Evolutionary conservation across 73 alveolate genomes (phyloP), one percentile per base, ranked within the genome.

Genomic region (Symbiodinium pilosum): DNA sequence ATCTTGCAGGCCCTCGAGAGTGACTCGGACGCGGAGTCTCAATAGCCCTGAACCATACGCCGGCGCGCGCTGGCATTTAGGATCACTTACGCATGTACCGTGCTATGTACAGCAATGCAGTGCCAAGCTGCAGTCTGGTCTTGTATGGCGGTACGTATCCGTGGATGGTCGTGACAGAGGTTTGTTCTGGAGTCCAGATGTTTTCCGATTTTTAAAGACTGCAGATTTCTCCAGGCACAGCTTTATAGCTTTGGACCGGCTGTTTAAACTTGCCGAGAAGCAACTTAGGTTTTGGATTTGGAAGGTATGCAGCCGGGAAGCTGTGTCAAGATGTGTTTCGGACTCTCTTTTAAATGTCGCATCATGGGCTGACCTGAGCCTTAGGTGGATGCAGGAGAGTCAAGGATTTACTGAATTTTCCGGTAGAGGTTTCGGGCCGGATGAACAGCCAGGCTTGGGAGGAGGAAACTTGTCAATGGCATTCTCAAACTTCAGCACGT

Each of bases 171-270:
- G n/a, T n/a, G n/a, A n/a, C n/a, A n/a, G n/a, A n/a, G n/a, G n/a
- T n/a, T n/a, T n/a, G n/a, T n/a, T n/a, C n/a, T n/a, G n/a, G n/a
- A n/a, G n/a, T n/a, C n/a, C n/a, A n/a, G n/a, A n/a, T n/a, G n/a
- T n/a, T n/a, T n/a, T n/a, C n/a, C n/a, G n/a, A 14, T 47, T 64
- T 18, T 32, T 26, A 64, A 64, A 32, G 28, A 32, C 77, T 9
- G 32, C 77, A 26, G 77, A 64, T 64, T 64, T 64, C 77, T 64
- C 77, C 77, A 64, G 77, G 38, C 77, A 16, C 77, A 64, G 77
- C 77, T 21, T 54, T 21, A 54, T 54, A 30, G 71, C 71, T 64
- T 64, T 64, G 32, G 36, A 64, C 77, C 77, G 77, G 77, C 77
- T 64, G 59, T 64, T 64, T 64, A 28, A 64, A 64, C 36, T 26